A percentile compares a stretch with the other conserved stretches of the same genome.
These are phyloP conservation scores for Carpinus fangiana DNA, from an alignment of 306 rosid genomes.

Conservation along the genomic window DNA sequence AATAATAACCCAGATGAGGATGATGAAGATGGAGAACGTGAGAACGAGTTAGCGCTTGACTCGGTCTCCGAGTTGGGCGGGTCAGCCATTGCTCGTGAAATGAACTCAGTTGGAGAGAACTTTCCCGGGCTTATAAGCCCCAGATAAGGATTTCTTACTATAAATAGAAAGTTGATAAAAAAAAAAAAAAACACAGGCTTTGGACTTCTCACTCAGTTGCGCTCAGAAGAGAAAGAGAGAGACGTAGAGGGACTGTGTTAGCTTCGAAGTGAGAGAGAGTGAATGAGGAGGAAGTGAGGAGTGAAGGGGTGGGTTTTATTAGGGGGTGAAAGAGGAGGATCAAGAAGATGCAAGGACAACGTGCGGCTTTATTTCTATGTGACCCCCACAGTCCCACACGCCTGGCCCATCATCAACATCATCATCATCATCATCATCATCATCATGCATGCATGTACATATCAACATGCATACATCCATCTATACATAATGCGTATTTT, in stretches of 20 bases:
- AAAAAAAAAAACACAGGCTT: background rate
- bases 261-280: background rate
- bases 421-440: conserved; percentile 9
- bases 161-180: background rate
- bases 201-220: background rate
- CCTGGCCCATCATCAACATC: conserved; percentile 32
- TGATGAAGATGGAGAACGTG: conserved; percentile 20
- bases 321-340: conserved; percentile 8
- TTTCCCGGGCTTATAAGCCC: background rate
- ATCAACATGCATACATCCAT: conserved; percentile 6
- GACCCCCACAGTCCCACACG: conserved; percentile 51
- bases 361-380: conserved; percentile 40
- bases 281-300: background rate
- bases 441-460: conserved; percentile 20
- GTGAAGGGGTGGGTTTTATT: conserved; percentile 30
- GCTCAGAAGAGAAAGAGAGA: background rate
- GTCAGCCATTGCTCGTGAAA: conserved; percentile 43
- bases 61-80: conserved; percentile 39
- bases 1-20: conserved; percentile 24
- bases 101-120: background rate
- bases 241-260: background rate
- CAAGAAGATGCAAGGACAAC: conserved; percentile 21
- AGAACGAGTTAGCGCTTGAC: conserved; percentile 29
- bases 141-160: background rate
- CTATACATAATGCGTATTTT: too few relatives aligned